These are phyloP conservation scores for Tremella mesenterica DNA, from an alignment of 768 basidiomycete species.

Conservation along the genomic window DNA sequence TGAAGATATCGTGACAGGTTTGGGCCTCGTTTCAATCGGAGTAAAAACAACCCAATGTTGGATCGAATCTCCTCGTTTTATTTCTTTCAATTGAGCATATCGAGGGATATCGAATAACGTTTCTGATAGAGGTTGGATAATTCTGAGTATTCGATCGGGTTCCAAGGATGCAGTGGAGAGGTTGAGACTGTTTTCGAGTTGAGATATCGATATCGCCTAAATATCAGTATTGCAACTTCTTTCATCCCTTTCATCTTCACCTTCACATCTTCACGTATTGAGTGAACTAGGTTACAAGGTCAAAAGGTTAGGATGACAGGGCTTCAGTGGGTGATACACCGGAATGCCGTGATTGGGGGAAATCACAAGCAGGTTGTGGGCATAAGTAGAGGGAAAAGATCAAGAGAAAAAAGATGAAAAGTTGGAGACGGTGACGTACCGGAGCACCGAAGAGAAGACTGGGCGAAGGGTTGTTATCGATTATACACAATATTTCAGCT, in stretches of 20 bases:
- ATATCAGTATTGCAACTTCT: neutral
- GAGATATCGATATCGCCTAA: conserved; percentile 8
- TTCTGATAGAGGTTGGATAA: neutral
- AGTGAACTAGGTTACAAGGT: too few relatives aligned
- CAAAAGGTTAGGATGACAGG: too few relatives aligned
- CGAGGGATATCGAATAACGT: conserved; percentile 1
- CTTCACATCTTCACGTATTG: too few relatives aligned
- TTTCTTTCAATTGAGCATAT: neutral
- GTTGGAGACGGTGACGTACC: conserved; percentile 4
- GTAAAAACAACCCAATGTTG: neutral
- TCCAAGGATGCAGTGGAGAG: neutral
- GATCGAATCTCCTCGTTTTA: neutral
- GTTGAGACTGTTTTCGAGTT: conserved; percentile 1
- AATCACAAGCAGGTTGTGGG: too few relatives aligned
- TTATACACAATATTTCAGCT: conserved; percentile 4
- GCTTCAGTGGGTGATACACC: too few relatives aligned
- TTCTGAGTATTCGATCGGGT: neutral
- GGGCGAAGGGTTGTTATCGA: conserved; percentile 10
- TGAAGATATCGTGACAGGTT: neutral
- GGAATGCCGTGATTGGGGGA: too few relatives aligned
- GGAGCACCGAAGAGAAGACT: conserved; percentile 18
- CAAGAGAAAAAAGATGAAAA: neutral
- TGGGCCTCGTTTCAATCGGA: neutral
- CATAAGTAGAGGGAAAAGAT: neutral
- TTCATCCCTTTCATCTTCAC: too few relatives aligned